These are phyloP conservation scores for Trapa bicornis DNA, from an alignment of 345 rosid species.

Conservation along the genomic window DNA sequence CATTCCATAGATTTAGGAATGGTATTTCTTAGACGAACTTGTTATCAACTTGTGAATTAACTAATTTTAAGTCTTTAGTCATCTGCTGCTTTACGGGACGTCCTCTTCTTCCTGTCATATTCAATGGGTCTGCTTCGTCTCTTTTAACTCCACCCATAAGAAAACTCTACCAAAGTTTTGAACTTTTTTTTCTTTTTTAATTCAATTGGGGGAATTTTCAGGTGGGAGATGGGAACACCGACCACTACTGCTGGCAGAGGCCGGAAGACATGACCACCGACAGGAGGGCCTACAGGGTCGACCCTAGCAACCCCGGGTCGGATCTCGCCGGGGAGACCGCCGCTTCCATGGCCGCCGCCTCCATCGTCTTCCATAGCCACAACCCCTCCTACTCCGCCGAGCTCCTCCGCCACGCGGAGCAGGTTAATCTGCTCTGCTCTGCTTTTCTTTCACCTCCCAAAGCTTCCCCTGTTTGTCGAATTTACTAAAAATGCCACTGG, in stretches of 20 bases:
- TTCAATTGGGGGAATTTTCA: slow-evolving; percentile 7
- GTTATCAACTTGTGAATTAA: no score
- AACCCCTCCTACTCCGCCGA: slow-evolving; percentile 60
- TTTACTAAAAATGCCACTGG: slow-evolving; percentile 3
- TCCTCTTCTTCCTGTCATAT: background rate
- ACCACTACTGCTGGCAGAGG: slow-evolving; percentile 98
- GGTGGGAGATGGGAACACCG: slow-evolving; percentile 98
- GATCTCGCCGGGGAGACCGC: slow-evolving; percentile 98
- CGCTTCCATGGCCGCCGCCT: slow-evolving; percentile 98
- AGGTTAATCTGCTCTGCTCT: slow-evolving; percentile 28
- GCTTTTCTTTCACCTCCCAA: background rate
- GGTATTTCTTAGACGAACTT: no score
- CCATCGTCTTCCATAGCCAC: slow-evolving; percentile 68
- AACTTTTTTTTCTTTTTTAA: no score
- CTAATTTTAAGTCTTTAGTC: background rate
- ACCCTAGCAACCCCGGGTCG: slow-evolving; percentile 91
- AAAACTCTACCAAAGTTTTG: no score
- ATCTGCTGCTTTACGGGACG: background rate
- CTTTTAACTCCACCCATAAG: no score
- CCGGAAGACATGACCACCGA: slow-evolving; percentile 99
- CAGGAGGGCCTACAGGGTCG: slow-evolving; percentile 82
- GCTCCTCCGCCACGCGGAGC: slow-evolving; percentile 70
- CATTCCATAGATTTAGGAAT: no score
- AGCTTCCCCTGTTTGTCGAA: background rate
- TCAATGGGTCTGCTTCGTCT: slow-evolving; percentile 2